A percentile compares a stretch with the other conserved stretches of the same genome.
Conservation (phyloP, 345 rosid species). For the Passiflora organensis region DNA sequence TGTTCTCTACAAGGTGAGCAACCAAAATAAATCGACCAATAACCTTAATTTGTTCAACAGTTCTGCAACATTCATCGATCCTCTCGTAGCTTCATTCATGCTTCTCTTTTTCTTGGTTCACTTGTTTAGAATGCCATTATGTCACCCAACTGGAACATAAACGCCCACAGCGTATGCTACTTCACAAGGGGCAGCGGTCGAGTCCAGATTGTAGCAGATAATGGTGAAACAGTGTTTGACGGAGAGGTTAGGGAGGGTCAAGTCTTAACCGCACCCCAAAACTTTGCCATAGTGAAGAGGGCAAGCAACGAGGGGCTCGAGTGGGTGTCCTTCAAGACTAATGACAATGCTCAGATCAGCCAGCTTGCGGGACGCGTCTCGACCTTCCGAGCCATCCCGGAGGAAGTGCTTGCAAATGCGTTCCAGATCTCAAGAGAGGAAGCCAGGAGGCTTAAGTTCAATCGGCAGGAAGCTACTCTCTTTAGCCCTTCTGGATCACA, state of each 20-base stretch:
- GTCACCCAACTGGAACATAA: conserved; percentile 34
- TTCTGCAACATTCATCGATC: too few species aligned
- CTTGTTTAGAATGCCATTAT: conserved; percentile 33
- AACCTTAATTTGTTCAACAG: too few species aligned
- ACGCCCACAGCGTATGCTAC: conserved; percentile 39
- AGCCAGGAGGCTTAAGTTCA: conserved; percentile 27
- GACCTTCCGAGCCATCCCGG: conserved; percentile 22
- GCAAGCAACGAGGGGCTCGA: conserved; percentile 28
- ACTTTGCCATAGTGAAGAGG: conserved; percentile 26
- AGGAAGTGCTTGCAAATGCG: conserved; percentile 31
- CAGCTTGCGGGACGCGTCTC: conserved; percentile 32
- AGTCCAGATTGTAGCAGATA: conserved; percentile 29
- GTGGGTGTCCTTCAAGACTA: conserved; percentile 38
- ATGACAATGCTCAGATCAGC: conserved; percentile 18
- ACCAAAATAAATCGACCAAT: background rate
- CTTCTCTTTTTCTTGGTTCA: too few species aligned
- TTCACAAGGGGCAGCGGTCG: conserved; percentile 25
- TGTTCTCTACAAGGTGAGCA: conserved; percentile 32
- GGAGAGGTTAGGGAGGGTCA: conserved; percentile 30
- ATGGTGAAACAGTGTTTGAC: conserved; percentile 24
- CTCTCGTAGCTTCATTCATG: too few species aligned
- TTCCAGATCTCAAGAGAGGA: conserved; percentile 32
- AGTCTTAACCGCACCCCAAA: conserved; percentile 32
- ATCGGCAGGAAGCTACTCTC: conserved; percentile 4
- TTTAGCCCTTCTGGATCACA: background rate